Evolutionary conservation across 148 eudicot species (phyloP).

Genomic region (Rheum nobile): DNA sequence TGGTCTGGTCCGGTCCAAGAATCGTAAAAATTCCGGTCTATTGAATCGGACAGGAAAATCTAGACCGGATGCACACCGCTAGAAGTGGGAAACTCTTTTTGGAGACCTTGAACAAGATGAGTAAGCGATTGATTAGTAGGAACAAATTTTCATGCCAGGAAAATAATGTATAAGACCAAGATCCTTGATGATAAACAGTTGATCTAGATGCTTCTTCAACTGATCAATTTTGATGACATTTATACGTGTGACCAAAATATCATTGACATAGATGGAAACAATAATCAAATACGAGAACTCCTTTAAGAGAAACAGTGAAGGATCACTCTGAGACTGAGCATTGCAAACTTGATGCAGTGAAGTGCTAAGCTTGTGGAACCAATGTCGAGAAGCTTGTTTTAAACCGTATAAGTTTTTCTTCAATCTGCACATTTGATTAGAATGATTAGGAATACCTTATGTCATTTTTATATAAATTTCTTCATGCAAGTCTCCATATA

Average conservation of each 20-base stretch:
- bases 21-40: too few relatives aligned
- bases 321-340: background rate
- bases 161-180: background rate
- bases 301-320: background rate
- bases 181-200: background rate
- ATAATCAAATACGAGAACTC: too few relatives aligned
- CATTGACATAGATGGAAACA: too few relatives aligned
- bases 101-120: background rate
- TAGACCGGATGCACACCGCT: too few relatives aligned
- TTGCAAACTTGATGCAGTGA: background rate
- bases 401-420: background rate
- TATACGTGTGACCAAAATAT: background rate
- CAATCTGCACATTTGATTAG: background rate
- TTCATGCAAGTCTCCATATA: background rate
- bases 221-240: background rate
- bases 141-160: background rate
- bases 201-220: background rate
- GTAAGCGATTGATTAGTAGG: background rate
- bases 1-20: too few relatives aligned
- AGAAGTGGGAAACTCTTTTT: too few relatives aligned
- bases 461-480: too few relatives aligned
- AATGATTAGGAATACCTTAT: background rate
- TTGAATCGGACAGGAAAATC: too few relatives aligned
- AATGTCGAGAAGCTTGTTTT: too few relatives aligned
- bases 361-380: background rate